These are phyloP conservation scores for Erodium maritimum DNA, from an alignment of 345 rosid genomes.

Conservation along the genomic window DNA sequence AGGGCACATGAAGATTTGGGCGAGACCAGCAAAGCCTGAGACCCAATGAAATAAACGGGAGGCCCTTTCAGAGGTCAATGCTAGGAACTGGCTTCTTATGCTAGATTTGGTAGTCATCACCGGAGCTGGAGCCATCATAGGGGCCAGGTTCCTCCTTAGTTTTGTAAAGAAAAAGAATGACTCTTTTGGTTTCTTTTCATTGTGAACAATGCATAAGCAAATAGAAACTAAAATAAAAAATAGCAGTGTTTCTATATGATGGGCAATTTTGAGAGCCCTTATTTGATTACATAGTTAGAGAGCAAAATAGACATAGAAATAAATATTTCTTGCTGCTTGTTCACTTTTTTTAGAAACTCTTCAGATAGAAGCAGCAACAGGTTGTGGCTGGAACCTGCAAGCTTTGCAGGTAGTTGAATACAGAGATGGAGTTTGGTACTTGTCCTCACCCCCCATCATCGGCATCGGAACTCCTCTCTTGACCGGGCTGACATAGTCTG, in stretches of 20 bases:
- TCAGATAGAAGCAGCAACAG: constrained; percentile 18
- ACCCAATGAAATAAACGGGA: constrained; percentile 51
- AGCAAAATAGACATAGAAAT: too few species aligned
- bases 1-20: constrained; percentile 95
- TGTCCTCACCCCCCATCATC: constrained; percentile 77
- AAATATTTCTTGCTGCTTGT: too few species aligned
- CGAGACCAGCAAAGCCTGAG: constrained; percentile 60
- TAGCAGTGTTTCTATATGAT: too few species aligned
- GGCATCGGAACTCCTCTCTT: constrained; percentile 74
- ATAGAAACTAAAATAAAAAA: too few species aligned
- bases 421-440: constrained; percentile 56
- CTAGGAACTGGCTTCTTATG: constrained; percentile 51
- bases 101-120: constrained; percentile 6
- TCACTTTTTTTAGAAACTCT: too few species aligned
- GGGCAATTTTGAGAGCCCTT: too few species aligned
- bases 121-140: not conserved
- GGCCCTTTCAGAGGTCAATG: constrained; percentile 40
- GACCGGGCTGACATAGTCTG: constrained; percentile 53
- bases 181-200: not conserved
- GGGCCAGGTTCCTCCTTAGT: not conserved
- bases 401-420: constrained; percentile 43
- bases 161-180: not conserved
- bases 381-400: constrained; percentile 48
- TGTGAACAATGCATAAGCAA: not conserved
- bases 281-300: too few species aligned